Conservation (phyloP, 495 filamentous ascomycete genomes). For the Lepidopterella palustris region DNA sequence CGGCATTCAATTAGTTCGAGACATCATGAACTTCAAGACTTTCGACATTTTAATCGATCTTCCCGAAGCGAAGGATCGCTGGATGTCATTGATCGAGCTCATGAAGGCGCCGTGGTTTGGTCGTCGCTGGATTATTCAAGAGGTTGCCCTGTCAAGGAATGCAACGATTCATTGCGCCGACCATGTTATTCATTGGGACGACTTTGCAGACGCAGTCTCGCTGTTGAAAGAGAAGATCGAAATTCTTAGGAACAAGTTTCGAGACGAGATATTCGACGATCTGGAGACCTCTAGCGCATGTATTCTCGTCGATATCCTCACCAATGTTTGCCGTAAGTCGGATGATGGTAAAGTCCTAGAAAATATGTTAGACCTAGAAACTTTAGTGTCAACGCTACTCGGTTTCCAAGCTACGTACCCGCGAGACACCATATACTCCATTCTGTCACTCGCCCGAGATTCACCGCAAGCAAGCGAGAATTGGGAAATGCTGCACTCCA, state of each 20-base stretch:
- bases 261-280: constrained; percentile 15
- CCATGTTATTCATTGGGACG: constrained; percentile 1
- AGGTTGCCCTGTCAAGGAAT: neutral
- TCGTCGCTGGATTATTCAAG: constrained; percentile 14
- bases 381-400: constrained; percentile 4
- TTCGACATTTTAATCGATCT: neutral
- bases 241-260: neutral
- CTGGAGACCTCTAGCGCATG: constrained; percentile 18
- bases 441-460: neutral
- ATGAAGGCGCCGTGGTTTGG: constrained; percentile 1
- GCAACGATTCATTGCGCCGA: constrained; percentile 7
- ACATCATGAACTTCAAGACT: neutral
- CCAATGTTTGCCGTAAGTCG: constrained; percentile 24
- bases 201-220: constrained; percentile 14
- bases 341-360: neutral
- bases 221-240: neutral
- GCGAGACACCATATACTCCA: constrained; percentile 1
- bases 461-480: neutral
- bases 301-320: constrained; percentile 21
- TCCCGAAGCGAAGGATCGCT: neutral
- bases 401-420: neutral
- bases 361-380: constrained; percentile 3
- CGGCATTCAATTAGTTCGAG: no score
- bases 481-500: neutral
- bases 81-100: neutral